Evolutionary conservation across 495 filamentous ascomycete genomes (phyloP), one percentile per base, ranked within the genome.

Genomic region (Penicillium goetzii): DNA sequence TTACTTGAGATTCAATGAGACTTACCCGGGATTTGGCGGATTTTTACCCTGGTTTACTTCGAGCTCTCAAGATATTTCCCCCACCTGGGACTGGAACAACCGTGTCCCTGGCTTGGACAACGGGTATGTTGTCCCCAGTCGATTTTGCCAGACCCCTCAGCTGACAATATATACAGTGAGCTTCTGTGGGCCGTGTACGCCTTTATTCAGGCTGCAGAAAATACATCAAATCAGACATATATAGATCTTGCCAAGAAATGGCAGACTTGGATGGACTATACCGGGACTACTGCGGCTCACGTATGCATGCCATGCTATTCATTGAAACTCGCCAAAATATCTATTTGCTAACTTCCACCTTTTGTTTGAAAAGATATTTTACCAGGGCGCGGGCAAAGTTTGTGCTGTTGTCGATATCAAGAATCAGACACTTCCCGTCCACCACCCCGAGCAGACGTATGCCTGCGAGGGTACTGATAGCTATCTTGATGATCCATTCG

Each of bases 201-300:
- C n/a, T 72, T 67, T 30, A 65, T 74, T 19, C 65, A 74, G 26
- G 72, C 65, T 12, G 65, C 71, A 17, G 64, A 68, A 38, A 68
- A 53, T 25, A 71, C 68, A 8, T 47, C 32, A 15, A 69, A 69
- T 14, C 33, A 56, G 36, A 33, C 58, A 10, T 74, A 68, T 53
- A 56, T 61, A 11, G 41, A 61, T 3, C 72, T 76, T n/a, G 74
- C 67, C 9, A 64, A 61, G 17, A 55, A 62, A 30, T 76, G 73
- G 74, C 69, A 74, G 51, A 53, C 8, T n/a, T 77, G 74, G 74
- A 68, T 77, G 47, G 73, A 77, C 30, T 77, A 76, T 58, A 74
- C 72, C 34, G 73, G 73, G 54, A 63, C 60, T 5, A 76, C 65
- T 50, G 72, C 67, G 19, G 70, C 50, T 53, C 50, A 53, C 7